phyloP scores from a whole-genome alignment of 2,329 filamentous ascomycete genomes.

The Talaromyces sp. region DNA sequence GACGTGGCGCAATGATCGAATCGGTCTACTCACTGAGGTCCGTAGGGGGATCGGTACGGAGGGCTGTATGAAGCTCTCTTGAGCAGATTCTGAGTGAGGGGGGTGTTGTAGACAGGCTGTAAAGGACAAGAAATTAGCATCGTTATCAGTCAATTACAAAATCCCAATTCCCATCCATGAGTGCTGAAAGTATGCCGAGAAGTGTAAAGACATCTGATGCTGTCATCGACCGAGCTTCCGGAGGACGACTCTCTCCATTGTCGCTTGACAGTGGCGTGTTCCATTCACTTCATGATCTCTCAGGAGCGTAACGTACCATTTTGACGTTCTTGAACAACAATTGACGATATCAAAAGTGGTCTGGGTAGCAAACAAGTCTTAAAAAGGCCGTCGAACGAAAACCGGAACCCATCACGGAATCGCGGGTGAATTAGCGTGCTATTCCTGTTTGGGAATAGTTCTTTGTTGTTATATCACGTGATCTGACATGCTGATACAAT shows the following conservation, averaged over 20 bases:
- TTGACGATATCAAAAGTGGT: slow-evolving; percentile 2
- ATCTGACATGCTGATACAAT: not conserved
- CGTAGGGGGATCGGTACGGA: slow-evolving; percentile 17
- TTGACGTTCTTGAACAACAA: slow-evolving; percentile 10
- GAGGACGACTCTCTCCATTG: not conserved
- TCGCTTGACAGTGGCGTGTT: not conserved
- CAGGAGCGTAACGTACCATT: slow-evolving; percentile 11
- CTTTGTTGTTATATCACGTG: not conserved
- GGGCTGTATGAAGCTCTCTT: slow-evolving; percentile 13
- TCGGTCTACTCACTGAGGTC: slow-evolving; percentile 16
- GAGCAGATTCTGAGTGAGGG: slow-evolving; percentile 14
- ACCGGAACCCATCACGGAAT: slow-evolving; percentile 17
- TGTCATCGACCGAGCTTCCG: slow-evolving; percentile 12
- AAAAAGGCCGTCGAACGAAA: slow-evolving; percentile 15
- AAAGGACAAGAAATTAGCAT: not conserved
- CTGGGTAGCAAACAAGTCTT: not conserved
- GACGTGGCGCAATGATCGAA: not conserved
- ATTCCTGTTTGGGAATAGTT: slow-evolving; percentile 12
- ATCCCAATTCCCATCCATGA: not conserved
- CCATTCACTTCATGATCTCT: not conserved
- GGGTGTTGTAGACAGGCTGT: slow-evolving; percentile 14
- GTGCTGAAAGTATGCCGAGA: not conserved
- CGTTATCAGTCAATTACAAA: not conserved
- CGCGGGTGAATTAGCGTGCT: not conserved
- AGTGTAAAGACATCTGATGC: not conserved